Base-by-base conservation (phyloP, 2,329 filamentous ascomycete genomes). In the Ophiocordyceps australis region DNA sequence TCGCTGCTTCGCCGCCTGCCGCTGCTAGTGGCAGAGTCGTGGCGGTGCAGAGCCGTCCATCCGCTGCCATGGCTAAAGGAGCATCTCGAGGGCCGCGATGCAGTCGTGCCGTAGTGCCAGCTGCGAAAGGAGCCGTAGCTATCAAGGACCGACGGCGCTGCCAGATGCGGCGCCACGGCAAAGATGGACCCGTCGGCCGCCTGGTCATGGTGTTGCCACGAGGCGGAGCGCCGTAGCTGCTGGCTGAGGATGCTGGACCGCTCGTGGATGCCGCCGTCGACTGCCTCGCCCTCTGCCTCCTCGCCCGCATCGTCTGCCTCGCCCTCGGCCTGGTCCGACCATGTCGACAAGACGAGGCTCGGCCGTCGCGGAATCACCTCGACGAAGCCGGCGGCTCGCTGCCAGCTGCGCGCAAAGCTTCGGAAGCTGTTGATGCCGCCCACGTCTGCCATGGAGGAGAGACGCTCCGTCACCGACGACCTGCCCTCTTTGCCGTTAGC, bases 371-470 rank as follows among this genome's bases (percentile, higher is more conserved):
- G 81, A 18, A 89, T 74, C 37, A 93, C 80, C 47, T 94, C 85
- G 35, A 72, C 67, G 49, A 95, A 95, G 30, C 66, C 75, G 15
- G 83, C 82, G 20, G 86, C 86, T 46, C 86, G 74, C 50, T 86
- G 81, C 78, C 83, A 93, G 39, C 81, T 92, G 32, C 78, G 70
- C 23, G 85, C 80, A 46, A 95, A 95, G 41, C 85, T 92, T 42
- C 89, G 76, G 40, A 95, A 78, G 49, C 80, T 91, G 57, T 95
- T 95, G 32, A 85, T 76, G 26, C 86, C 86, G 35, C 86, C 89
- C 24, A 80, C 74, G 32, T 92, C 74, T 36, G 65, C 59, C 28
- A 75, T 45, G 27, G 60, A 57, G 15, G 64, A 52, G 19, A 79
- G 49, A 18, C 61, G 59, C 33, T 65, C 57, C 17, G 61, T 63